Conservation (phyloP, 371 early-diverging fungal species). For the Umbelopsis sp. region DNA sequence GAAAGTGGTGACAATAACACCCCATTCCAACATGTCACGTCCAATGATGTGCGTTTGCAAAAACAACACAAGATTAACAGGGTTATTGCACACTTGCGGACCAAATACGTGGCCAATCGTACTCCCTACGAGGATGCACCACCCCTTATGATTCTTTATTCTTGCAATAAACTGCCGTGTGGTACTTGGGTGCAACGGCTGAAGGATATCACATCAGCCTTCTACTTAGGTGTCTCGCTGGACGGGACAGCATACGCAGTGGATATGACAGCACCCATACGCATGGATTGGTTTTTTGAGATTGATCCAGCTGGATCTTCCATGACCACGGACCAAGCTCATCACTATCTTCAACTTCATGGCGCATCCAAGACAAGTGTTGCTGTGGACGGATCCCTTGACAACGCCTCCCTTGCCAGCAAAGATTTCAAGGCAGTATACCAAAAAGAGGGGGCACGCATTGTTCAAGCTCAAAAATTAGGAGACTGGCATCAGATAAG, state of each 20-base stretch:
- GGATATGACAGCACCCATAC: slow-evolving; percentile 37
- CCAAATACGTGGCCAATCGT: slow-evolving; percentile 46
- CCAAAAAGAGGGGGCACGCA: slow-evolving; percentile 13
- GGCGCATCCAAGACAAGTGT: slow-evolving; percentile 20
- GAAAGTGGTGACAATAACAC: background rate
- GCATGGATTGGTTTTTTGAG: slow-evolving; percentile 44
- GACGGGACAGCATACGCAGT: slow-evolving; percentile 45
- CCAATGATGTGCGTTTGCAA: background rate
- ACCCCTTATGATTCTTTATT: slow-evolving; percentile 38
- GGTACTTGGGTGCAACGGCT: slow-evolving; percentile 40
- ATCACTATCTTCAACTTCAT: slow-evolving; percentile 29
- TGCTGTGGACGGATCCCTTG: slow-evolving; percentile 20
- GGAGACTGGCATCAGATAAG: slow-evolving; percentile 22
- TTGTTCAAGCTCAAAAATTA: slow-evolving; percentile 19
- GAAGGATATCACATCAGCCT: slow-evolving; percentile 33
- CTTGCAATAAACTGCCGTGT: slow-evolving; percentile 29
- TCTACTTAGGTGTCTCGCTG: slow-evolving; percentile 42
- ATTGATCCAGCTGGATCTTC: slow-evolving; percentile 34
- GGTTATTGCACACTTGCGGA: slow-evolving; percentile 43
- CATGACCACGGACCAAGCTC: slow-evolving; percentile 36
- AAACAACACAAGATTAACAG: slow-evolving; percentile 12
- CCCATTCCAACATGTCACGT: background rate
- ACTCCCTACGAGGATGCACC: slow-evolving; percentile 49
- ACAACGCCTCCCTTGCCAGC: slow-evolving; percentile 20
- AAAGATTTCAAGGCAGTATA: slow-evolving; percentile 21